Evolutionary conservation across 129 eudicot species (phyloP), one percentile per base, ranked within the genome.

Genomic region (Escallonia rubra): DNA sequence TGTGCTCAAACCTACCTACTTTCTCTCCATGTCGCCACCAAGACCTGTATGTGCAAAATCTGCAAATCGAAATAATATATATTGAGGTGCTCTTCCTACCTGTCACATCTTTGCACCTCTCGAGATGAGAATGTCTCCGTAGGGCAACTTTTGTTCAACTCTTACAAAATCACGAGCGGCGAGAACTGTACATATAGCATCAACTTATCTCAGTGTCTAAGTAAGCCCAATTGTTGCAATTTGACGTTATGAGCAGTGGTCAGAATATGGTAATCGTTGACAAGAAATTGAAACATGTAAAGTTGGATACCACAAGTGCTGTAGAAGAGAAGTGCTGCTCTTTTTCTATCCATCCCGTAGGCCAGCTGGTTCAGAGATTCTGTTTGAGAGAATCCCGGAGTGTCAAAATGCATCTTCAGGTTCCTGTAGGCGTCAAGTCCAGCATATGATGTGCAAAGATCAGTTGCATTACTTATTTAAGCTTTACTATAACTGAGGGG

Each of bases 271-370:
- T 43, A 43, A 41, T 64, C n/a, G 2, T 8, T 0, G 41, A 53
- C 48, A 38, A 43, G 23, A 46, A 62, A 49, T 9, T 9, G 43
- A 15, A 59, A 9, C 7, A 23, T 51, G 56, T 65, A 55, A 70
- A 57, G 58, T 47, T 67, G 58, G 15, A 48, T 84, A 89, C 98
- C 96, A 71, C 95, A 89, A 69, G 86, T 86, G 63, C 84, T 88
- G 75, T 83, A 89, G 60, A 92, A 92, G 68, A 92, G 82, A 67
- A 84, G 72, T 2, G 98, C 98, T 80, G 98, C 98, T 68, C 66
- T 72, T 81, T 76, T 80, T 56, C 74, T 86, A 77, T 69, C 79
- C 98, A 92, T 78, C 67, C 96, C 98, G 23, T 13, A 15, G 65
- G 95, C 92, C 51, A 92, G 84, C 69, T 88, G 88, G 86, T 80